Percentiles rank a stretch among this genome's conserved stretches.
phyloP scores from a whole-genome alignment of 2,329 filamentous ascomycete genomes.

The Lecanicillium sp. region DNA sequence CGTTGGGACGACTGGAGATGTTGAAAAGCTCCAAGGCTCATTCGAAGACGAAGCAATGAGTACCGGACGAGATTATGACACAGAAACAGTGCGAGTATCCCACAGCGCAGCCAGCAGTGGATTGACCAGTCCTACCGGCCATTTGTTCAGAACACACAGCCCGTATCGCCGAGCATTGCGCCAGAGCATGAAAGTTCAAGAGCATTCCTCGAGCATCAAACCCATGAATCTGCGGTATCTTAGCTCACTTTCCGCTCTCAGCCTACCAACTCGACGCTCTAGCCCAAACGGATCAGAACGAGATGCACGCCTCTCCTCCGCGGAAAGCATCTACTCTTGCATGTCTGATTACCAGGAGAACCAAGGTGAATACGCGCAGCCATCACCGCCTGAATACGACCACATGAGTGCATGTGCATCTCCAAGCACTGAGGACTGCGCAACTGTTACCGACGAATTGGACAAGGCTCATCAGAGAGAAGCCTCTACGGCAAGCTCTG shows the following conservation, averaged over 20 bases:
- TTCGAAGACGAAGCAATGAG: neutral
- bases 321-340: constrained; percentile 46
- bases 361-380: neutral
- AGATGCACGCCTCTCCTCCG: constrained; percentile 32
- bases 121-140: constrained; percentile 42
- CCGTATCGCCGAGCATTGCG: constrained; percentile 49
- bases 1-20: too few relatives aligned
- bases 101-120: constrained; percentile 1
- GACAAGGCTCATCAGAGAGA: constrained; percentile 27
- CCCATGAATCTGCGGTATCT: constrained; percentile 30
- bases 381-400: neutral
- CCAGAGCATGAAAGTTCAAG: constrained; percentile 35
- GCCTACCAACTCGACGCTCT: constrained; percentile 33
- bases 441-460: neutral
- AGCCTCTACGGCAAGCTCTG: constrained; percentile 38
- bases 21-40: too few relatives aligned
- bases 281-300: constrained; percentile 35
- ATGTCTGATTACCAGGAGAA: constrained; percentile 19
- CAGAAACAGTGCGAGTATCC: neutral
- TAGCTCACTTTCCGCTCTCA: constrained; percentile 34
- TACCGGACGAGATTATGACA: constrained; percentile 13
- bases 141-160: constrained; percentile 49
- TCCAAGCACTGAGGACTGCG: neutral
- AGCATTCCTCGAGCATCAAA: constrained; percentile 16
- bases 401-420: neutral